These are phyloP conservation scores for Skeletonema menzelii DNA, from an alignment of 108 stramenopile species.

Conservation along the genomic window DNA sequence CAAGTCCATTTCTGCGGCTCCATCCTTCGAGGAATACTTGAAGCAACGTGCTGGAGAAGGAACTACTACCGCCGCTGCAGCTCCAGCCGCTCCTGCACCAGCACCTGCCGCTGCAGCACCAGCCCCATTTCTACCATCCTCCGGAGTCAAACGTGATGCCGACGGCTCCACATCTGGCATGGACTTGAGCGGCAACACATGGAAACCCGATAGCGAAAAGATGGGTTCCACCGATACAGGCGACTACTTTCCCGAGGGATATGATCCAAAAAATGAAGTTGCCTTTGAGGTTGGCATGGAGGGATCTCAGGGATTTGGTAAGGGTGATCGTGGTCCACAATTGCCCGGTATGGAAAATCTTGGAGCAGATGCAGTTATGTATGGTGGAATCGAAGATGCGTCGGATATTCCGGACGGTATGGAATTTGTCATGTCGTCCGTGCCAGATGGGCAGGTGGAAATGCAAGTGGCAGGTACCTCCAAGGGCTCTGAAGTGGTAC, in stretches of 20 bases:
- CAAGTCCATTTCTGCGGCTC: slow-evolving; percentile 72
- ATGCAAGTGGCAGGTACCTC: slow-evolving; percentile 67
- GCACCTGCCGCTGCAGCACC: slow-evolving; percentile 7
- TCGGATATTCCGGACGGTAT: slow-evolving; percentile 77
- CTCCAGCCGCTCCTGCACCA: slow-evolving; percentile 13
- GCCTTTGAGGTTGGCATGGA: slow-evolving; percentile 74
- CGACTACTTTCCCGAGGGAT: slow-evolving; percentile 86
- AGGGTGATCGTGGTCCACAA: slow-evolving; percentile 57
- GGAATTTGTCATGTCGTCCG: slow-evolving; percentile 75
- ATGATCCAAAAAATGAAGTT: slow-evolving; percentile 55
- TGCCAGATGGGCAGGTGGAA: slow-evolving; percentile 62
- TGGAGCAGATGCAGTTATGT: slow-evolving; percentile 65
- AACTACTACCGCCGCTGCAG: neutral
- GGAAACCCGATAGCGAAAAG: slow-evolving; percentile 80
- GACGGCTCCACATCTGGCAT: slow-evolving; percentile 21
- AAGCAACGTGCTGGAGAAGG: slow-evolving; percentile 40
- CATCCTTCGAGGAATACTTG: slow-evolving; percentile 78
- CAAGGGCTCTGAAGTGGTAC: slow-evolving; percentile 43
- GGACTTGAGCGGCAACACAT: slow-evolving; percentile 65
- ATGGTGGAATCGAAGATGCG: slow-evolving; percentile 63
- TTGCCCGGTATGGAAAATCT: slow-evolving; percentile 85
- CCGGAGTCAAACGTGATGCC: neutral
- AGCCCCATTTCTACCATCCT: neutral
- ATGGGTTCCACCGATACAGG: slow-evolving; percentile 85
- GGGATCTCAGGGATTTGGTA: slow-evolving; percentile 52